A percentile compares a stretch with the other conserved stretches of the same genome.
Evolutionary conservation across 2,329 filamentous ascomycete genomes (phyloP).

Genomic region (Sporothrix brunneoviolacea): DNA sequence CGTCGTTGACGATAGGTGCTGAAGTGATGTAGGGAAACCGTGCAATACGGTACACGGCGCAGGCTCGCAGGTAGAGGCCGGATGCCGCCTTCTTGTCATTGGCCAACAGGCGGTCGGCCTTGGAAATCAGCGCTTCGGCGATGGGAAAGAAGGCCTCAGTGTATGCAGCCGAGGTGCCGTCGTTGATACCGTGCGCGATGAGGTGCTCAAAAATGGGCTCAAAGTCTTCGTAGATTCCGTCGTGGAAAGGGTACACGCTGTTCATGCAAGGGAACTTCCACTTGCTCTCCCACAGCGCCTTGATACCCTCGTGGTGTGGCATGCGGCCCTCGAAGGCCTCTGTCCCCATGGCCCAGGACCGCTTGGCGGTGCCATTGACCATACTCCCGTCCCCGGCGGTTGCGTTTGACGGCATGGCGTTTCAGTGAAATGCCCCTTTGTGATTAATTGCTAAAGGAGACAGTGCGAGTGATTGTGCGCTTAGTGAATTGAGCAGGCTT

Average conservation of each 20-base stretch:
- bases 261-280: slow-evolving; percentile 62
- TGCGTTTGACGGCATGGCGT: too few relatives aligned
- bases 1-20: slow-evolving; percentile 32
- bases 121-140: slow-evolving; percentile 48
- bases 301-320: slow-evolving; percentile 54
- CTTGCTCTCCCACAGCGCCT: slow-evolving; percentile 66
- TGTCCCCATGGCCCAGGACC: slow-evolving; percentile 38
- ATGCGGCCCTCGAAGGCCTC: slow-evolving; percentile 37
- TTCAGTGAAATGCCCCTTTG: too few relatives aligned
- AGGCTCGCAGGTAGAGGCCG: slow-evolving; percentile 61
- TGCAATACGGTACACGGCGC: slow-evolving; percentile 65
- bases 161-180: slow-evolving; percentile 59
- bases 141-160: slow-evolving; percentile 56
- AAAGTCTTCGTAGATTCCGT: slow-evolving; percentile 62
- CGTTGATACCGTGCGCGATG: slow-evolving; percentile 54
- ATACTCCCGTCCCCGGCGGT: not conserved
- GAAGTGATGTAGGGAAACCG: slow-evolving; percentile 56
- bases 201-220: slow-evolving; percentile 60
- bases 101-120: slow-evolving; percentile 35
- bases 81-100: slow-evolving; percentile 46
- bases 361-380: not conserved
- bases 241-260: slow-evolving; percentile 69
- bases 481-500: slow-evolving; percentile 25
- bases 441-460: slow-evolving; percentile 18
- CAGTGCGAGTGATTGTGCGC: slow-evolving; percentile 26